Evolutionary conservation across 768 basidiomycete genomes (phyloP).

Genomic region (Dacryopinax spathularia): DNA sequence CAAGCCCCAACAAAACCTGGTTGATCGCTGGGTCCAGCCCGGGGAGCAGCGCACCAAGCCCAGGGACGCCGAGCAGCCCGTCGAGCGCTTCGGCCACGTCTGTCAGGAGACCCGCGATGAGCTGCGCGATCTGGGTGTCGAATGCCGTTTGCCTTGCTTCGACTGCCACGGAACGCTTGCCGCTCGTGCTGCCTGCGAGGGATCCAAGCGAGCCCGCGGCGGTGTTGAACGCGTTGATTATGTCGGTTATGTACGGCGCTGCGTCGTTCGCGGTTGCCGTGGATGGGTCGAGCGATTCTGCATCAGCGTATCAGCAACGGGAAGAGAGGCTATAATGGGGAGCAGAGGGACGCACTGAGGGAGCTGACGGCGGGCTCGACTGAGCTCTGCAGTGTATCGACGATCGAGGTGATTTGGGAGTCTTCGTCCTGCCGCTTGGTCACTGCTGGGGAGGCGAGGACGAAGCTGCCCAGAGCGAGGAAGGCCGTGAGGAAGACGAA

Average conservation of each 20-base stretch:
- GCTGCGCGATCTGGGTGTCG: slow-evolving; percentile 16
- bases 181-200: neutral
- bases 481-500: neutral
- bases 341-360: neutral
- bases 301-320: neutral
- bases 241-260: neutral
- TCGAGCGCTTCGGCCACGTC: slow-evolving; percentile 18
- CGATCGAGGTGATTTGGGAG: neutral
- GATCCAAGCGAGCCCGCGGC: neutral
- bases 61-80: slow-evolving; percentile 19
- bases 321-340: neutral
- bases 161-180: neutral
- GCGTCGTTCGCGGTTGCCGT: neutral
- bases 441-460: neutral
- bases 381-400: neutral
- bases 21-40: slow-evolving; percentile 20
- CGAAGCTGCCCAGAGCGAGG: neutral
- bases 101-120: slow-evolving; percentile 19
- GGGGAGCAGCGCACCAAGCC: slow-evolving; percentile 15
- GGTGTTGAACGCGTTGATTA: neutral
- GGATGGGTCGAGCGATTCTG: neutral
- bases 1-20: slow-evolving; percentile 19
- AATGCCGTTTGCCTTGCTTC: neutral
- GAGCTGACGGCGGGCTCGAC: slow-evolving; percentile 1
- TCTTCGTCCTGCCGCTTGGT: neutral